Base-by-base conservation (phyloP, 2,329 filamentous ascomycete species). In the Scytalidium sp. region DNA sequence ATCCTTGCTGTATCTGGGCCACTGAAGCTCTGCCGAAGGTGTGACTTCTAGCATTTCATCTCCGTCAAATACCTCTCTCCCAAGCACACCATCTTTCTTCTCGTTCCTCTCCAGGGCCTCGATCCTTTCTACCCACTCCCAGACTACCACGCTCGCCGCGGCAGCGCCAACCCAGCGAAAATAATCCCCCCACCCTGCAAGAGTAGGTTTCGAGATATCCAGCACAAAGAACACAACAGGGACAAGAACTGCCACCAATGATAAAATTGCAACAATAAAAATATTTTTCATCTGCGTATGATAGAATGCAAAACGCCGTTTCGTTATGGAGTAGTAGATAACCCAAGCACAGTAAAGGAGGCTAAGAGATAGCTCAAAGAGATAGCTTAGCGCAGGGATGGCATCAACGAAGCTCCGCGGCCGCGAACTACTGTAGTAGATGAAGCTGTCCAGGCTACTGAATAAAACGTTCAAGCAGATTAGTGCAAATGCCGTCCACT, bases 401-500 rank as follows among this genome's bases (percentile, higher is more conserved):
- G 93, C 92, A 63, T 96, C 89, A 41, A 87, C 86, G 63, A 97
- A 97, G 56, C 84, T 84, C 39, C 84, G 78, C 2, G 90, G 89
- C 52, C 84, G 80, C 19, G 78, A 76, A 43, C 72, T 78, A 27
- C 79, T 75, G 46, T 80, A 73, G 23, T 80, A 78, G 46, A 81
- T 67, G 63, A 97, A 97, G 62, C 88, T 94, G 74, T 97, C 95
- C 51, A 97, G 80, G 43, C 88, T 90, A 63, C 88, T 92, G 68
- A 99, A 99, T 10, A 92, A 83, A 41, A 93, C 85, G 65, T 97
- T 93, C 52, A 97, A 79, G 0, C 90, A 82, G 62, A 99, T 97
- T 50, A 99, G 80, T 3, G 88, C 91, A 65, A 97, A 97, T 1
- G 93, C 94, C 15, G 93, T 90, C 93, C 93, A 99, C 72, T 97